phyloP scores from a whole-genome alignment of 2,329 filamentous ascomycete genomes.

The Aspergillus pseudoterreus region DNA sequence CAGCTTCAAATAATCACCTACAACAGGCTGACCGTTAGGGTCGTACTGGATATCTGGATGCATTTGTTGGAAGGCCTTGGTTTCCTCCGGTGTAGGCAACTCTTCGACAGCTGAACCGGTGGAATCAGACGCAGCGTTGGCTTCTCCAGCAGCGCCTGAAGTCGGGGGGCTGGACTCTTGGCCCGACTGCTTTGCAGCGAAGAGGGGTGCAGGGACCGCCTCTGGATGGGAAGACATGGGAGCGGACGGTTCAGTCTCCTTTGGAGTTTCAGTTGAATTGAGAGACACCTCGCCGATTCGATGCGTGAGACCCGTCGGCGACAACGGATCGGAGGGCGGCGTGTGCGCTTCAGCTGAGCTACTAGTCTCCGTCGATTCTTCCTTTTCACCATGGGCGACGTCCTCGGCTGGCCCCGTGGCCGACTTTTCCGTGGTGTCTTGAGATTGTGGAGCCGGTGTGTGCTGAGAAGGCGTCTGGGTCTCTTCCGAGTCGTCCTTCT shows the following conservation, averaged over 20 bases:
- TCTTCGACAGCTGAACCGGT: slow-evolving; percentile 16
- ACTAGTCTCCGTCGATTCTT: background rate
- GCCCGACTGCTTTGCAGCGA: slow-evolving; percentile 44
- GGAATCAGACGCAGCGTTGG: slow-evolving; percentile 12
- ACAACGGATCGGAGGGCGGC: slow-evolving; percentile 34
- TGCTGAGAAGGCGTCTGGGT: slow-evolving; percentile 34
- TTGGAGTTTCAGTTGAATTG: slow-evolving; percentile 53
- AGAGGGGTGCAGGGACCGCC: slow-evolving; percentile 66
- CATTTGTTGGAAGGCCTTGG: slow-evolving; percentile 22
- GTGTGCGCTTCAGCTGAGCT: slow-evolving; percentile 19
- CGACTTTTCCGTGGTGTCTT: slow-evolving; percentile 11
- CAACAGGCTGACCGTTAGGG: slow-evolving; percentile 68
- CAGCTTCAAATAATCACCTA: slow-evolving; percentile 92
- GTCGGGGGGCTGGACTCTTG: slow-evolving; percentile 18
- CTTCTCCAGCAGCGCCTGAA: slow-evolving; percentile 17
- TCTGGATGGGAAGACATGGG: slow-evolving; percentile 56
- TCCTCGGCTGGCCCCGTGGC: background rate
- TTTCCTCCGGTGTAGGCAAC: slow-evolving; percentile 15
- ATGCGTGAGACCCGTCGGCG: slow-evolving; percentile 54
- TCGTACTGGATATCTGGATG: slow-evolving; percentile 53
- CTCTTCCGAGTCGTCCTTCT: slow-evolving; percentile 62
- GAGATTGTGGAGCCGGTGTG: slow-evolving; percentile 19
- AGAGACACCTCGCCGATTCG: slow-evolving; percentile 57
- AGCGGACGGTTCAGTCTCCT: slow-evolving; percentile 24
- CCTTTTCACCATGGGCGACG: background rate